Percentiles rank a stretch among this genome's conserved stretches.
Evolutionary conservation across 495 filamentous ascomycete genomes (phyloP).

Genomic region (Stereocaulon alpinum): DNA sequence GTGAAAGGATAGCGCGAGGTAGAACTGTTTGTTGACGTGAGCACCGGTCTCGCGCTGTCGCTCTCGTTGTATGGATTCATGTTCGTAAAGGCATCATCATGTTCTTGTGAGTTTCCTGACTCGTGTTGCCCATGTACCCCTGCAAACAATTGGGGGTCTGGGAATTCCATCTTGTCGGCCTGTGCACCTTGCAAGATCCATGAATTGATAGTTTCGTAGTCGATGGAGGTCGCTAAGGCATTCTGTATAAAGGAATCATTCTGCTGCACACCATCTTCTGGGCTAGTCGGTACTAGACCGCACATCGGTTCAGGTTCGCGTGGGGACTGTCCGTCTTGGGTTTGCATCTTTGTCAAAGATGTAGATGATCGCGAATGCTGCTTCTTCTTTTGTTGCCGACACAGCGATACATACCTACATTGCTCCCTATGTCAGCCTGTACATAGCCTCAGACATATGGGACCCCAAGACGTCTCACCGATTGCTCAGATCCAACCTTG

Average conservation of each 20-base stretch:
- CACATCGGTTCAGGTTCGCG: neutral
- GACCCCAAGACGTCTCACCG: neutral
- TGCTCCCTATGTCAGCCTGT: neutral
- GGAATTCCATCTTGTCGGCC: neutral
- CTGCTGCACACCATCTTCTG: neutral
- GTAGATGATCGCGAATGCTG: neutral
- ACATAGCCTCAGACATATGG: neutral
- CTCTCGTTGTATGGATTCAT: neutral
- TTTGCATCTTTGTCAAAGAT: neutral
- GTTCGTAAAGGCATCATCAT: neutral
- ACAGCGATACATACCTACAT: conserved; percentile 1
- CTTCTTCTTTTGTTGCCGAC: conserved; percentile 4
- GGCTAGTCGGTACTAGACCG: neutral
- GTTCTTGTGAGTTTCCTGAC: too few species aligned
- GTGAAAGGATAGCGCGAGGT: neutral
- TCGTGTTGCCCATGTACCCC: neutral
- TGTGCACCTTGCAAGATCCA: neutral
- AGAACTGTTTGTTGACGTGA: neutral
- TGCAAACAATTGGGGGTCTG: neutral
- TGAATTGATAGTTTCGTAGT: neutral
- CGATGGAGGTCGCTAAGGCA: neutral
- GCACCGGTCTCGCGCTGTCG: neutral
- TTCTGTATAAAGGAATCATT: neutral
- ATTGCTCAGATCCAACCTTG: conserved; percentile 3
- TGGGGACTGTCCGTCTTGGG: neutral